Evolutionary conservation across 352 stramenopile species (phyloP).

Genomic region (Hyaloperonospora brassicae): DNA sequence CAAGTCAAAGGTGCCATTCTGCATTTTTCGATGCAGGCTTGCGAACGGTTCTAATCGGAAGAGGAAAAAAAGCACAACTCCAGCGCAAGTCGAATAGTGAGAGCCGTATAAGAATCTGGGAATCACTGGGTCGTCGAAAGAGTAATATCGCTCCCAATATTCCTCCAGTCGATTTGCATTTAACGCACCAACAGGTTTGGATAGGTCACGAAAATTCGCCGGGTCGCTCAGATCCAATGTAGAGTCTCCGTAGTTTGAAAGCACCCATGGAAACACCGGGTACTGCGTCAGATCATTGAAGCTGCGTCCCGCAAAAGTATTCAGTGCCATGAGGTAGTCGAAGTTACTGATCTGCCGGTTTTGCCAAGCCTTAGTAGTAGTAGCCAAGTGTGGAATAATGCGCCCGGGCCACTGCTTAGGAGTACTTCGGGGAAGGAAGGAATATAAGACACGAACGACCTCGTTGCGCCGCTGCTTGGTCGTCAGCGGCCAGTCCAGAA

Average conservation of each 20-base stretch:
- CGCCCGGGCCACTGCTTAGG: slow-evolving; percentile 75
- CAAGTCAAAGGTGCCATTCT: slow-evolving; percentile 96
- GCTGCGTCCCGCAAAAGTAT: slow-evolving; percentile 83
- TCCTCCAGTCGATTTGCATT: slow-evolving; percentile 89
- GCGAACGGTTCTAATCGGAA: slow-evolving; percentile 97
- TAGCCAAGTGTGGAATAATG: slow-evolving; percentile 33
- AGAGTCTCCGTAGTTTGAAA: slow-evolving; percentile 69
- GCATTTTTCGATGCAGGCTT: slow-evolving; percentile 93
- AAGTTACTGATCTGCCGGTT: slow-evolving; percentile 84
- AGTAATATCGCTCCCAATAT: slow-evolving; percentile 94
- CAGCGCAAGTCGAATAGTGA: slow-evolving; percentile 96
- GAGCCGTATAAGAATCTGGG: slow-evolving; percentile 86
- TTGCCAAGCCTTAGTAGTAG: slow-evolving; percentile 76
- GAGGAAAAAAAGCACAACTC: slow-evolving; percentile 98
- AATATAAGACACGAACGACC: slow-evolving; percentile 59
- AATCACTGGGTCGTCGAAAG: slow-evolving; percentile 84
- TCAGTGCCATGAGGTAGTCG: slow-evolving; percentile 95
- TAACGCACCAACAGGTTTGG: slow-evolving; percentile 96
- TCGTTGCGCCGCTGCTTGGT: slow-evolving; percentile 76
- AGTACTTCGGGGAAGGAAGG: slow-evolving; percentile 56
- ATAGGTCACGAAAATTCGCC: slow-evolving; percentile 93
- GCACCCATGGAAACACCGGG: slow-evolving; percentile 90
- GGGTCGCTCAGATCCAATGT: slow-evolving; percentile 78
- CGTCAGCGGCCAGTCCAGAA: slow-evolving; percentile 68
- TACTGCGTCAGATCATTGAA: slow-evolving; percentile 95